Evolutionary conservation across 2,329 filamentous ascomycete genomes (phyloP), one percentile per base, ranked within the genome.

Genomic region (Cryoendolithus antarcticus): DNA sequence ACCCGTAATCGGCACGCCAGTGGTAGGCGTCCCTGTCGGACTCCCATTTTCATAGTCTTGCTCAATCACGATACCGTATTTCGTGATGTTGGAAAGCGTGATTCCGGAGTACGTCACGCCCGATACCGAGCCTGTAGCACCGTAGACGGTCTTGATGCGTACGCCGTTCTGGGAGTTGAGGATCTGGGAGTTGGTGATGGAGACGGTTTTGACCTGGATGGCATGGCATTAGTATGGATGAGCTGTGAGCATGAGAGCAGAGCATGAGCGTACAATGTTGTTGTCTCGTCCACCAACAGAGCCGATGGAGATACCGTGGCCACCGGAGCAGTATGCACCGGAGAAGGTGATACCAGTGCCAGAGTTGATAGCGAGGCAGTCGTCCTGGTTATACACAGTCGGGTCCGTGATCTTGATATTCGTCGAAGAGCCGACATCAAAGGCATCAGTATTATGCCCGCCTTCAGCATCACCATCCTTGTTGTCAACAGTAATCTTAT

Each of bases 51-150:
- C 57, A 48, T 75, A 76, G 53, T 75, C 71, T 59, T 78, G 74
- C 55, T 76, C 61, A 42, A 78, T 67, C 37, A 75, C 62, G 42
- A 77, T 68, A 33, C 69, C 72, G 51, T 75, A 74, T 13, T 66
- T 59, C 38, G 66, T 54, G 49, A 75, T 74, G 32, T 57, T 55
- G 31, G 59, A 63, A 2, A 76, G 59, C 1, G 60, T 63, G 54
- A 77, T 75, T 44, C 63, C 60, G 31, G 59, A 61, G 61, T 74
- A 77, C 2, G 66, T 73, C 27, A 77, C 60, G 39, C 62, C 63
- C 21, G 53, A 58, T 41, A 77, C 67, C n/a, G 60, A 60, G 30
- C 72, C 73, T 1, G 65, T 72, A 7, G 62, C 63, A 35, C 58
- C 63, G 33, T 56, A 64, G 21, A 69, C 65, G 9, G 68, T 70